Evolutionary conservation across 495 filamentous ascomycete genomes (phyloP), one percentile per base, ranked within the genome.

Genomic region (Sporormia fimetaria): DNA sequence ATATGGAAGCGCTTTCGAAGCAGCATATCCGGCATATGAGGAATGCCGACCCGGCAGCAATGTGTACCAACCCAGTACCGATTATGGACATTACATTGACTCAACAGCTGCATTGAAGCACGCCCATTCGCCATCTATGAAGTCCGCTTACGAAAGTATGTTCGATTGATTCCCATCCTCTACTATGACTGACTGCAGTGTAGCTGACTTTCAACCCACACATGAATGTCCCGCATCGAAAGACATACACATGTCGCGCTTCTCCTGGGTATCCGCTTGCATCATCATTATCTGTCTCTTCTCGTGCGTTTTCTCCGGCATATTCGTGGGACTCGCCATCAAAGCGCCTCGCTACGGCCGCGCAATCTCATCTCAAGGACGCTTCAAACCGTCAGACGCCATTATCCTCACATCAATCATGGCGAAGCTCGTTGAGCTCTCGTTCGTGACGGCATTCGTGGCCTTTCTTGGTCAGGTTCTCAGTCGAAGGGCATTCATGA

Each of bases 381-480:
- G 55, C 0, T 32, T 85, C 14, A 61, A 60, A 0, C 67, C 72
- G 0, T 66, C 70, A 0, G 76, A 70, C 0, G 80, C 80, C 0
- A 73, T 68, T 22, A 42, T 81, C 6, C 52, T 86, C 1, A 78
- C 68, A 36, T 67, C 77, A 0, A 55, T 80, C 11, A 64, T 83
- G 39, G 79, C 80, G 1, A 86, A 83, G 59, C 74, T 73, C 0
- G 81, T 86, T 35, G 82, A 87, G 58, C 53, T 83, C 47, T 71
- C 76, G 0, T 87, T 83, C 53, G 80, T 85, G 12, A 83, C 82
- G 0, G 77, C 84, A 1, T 81, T 81, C 44, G 79, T 87, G 2
- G 70, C 77, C 0, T 78, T 81, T 29, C 51, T 86, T 3, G 82
- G 81, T 0, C 82, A 87, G 62, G 69, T 78, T 2, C 58, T 87